These are phyloP conservation scores for Cenchrus americanus DNA, from an alignment of 176 grass and related monocot genomes.

Conservation along the genomic window DNA sequence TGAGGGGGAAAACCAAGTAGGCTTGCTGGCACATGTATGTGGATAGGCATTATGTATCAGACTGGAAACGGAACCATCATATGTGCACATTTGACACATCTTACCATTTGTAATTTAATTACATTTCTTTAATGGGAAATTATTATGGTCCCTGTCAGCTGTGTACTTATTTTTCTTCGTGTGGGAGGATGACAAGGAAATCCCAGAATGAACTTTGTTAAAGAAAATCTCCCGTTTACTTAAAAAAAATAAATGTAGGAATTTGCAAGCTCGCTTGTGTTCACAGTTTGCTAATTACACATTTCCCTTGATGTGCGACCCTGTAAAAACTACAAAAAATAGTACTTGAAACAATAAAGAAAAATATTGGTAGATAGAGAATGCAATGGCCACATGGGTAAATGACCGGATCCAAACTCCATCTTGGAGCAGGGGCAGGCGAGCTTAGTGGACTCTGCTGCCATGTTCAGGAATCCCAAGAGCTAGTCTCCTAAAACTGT, in stretches of 20 bases:
- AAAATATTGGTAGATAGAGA: too few species aligned
- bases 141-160: neutral
- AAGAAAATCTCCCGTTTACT: neutral
- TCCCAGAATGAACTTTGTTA: neutral
- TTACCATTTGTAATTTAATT: conserved; percentile 18
- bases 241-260: neutral
- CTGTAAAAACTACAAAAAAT: too few species aligned
- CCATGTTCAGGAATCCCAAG: too few species aligned
- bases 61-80: neutral
- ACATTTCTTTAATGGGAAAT: conserved; percentile 25
- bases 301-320: neutral
- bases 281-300: neutral
- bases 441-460: too few species aligned
- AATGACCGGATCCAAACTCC: too few species aligned
- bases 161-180: neutral
- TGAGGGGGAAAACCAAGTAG: conserved; percentile 18
- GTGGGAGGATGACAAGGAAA: neutral
- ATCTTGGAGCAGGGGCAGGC: too few species aligned
- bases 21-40: neutral
- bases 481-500: too few species aligned
- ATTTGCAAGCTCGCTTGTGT: neutral
- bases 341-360: too few species aligned
- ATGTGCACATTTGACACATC: neutral
- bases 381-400: too few species aligned
- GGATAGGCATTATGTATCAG: neutral